phyloP scores from a whole-genome alignment of 2,329 filamentous ascomycete species.

The Cladophialophora bantiana region DNA sequence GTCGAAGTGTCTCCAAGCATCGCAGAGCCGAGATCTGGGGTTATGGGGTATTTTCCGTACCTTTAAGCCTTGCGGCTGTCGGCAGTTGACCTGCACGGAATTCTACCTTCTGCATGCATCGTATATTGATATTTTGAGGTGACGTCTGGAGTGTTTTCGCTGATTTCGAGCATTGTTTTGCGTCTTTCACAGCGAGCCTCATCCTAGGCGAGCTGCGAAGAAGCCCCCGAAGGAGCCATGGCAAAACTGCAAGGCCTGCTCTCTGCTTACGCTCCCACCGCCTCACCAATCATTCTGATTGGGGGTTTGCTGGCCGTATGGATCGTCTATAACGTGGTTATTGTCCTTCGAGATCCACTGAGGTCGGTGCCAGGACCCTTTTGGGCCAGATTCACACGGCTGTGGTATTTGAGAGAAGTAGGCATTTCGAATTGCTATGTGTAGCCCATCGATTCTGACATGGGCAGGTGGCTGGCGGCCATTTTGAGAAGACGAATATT shows the following conservation, averaged over 20 bases:
- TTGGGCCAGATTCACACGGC: slow-evolving; percentile 51
- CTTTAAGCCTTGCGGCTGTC: not conserved
- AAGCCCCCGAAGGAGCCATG: slow-evolving; percentile 6
- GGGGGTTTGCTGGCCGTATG: slow-evolving; percentile 13
- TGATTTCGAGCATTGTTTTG: not conserved
- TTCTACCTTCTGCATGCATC: not conserved
- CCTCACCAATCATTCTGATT: slow-evolving; percentile 11
- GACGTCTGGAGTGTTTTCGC: not conserved
- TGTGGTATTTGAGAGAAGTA: slow-evolving; percentile 53
- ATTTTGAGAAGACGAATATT: slow-evolving; percentile 48
- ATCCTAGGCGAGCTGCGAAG: not conserved
- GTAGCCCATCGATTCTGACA: not conserved
- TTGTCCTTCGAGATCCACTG: slow-evolving; percentile 44
- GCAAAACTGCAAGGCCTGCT: slow-evolving; percentile 25
- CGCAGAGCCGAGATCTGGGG: slow-evolving; percentile 11
- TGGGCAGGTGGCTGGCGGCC: slow-evolving; percentile 39
- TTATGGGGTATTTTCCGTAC: not conserved
- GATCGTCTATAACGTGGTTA: slow-evolving; percentile 37
- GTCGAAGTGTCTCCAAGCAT: slow-evolving; percentile 5
- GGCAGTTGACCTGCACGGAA: not conserved
- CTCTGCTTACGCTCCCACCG: not conserved
- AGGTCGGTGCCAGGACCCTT: slow-evolving; percentile 55
- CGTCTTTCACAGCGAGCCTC: not conserved
- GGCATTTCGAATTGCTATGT: slow-evolving; percentile 32
- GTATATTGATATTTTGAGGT: not conserved